Conservation (phyloP, 495 filamentous ascomycete genomes). For the Cercophora sp. region DNA sequence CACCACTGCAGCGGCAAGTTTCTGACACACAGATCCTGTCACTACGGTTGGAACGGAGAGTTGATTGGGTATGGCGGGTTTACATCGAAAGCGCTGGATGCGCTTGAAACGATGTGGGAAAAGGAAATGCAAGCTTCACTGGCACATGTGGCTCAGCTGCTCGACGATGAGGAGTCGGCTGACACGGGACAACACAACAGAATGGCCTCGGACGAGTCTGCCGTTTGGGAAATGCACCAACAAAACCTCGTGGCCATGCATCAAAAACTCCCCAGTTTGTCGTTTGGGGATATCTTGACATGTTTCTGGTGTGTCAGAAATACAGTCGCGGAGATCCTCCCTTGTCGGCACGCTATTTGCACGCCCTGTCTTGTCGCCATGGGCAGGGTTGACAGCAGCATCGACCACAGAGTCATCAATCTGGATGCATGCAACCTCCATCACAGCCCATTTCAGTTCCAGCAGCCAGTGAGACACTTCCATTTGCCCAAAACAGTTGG, state of each 20-base stretch:
- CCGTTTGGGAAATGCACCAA: background rate
- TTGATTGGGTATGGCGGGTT: background rate
- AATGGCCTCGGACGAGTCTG: background rate
- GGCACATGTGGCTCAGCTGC: background rate
- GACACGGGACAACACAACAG: background rate
- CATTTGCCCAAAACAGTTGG: background rate
- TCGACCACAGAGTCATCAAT: background rate
- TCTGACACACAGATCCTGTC: background rate
- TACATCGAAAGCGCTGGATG: background rate
- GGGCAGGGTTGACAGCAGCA: background rate
- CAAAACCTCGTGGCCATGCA: background rate
- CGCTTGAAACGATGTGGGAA: background rate
- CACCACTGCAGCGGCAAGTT: background rate
- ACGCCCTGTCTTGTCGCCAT: background rate
- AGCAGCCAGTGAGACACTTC: background rate
- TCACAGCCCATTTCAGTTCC: background rate
- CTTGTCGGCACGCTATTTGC: background rate
- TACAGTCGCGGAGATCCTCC: background rate
- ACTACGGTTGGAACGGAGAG: background rate
- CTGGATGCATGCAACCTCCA: background rate
- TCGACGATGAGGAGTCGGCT: background rate
- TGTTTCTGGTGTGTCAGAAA: background rate
- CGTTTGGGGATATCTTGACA: background rate
- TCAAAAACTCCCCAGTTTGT: background rate
- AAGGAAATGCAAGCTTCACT: background rate